phyloP scores from a whole-genome alignment of 192 early-diverging fungal genomes.

The Linnemannia elongata region DNA sequence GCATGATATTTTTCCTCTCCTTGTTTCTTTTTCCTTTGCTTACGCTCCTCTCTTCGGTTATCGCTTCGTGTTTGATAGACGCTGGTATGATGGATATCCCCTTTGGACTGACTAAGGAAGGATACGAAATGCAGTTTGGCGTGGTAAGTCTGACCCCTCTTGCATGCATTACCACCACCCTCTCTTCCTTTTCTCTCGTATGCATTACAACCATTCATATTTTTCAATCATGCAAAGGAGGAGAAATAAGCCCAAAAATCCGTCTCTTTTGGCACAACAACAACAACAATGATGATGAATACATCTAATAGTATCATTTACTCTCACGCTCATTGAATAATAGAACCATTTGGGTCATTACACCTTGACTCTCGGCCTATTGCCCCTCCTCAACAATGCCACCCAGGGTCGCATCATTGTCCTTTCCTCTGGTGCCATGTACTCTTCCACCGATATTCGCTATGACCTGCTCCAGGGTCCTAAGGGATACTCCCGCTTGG shows the following conservation, averaged over 20 bases:
- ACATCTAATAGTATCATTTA: neutral
- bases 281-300: neutral
- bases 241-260: neutral
- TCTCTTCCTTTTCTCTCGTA: neutral
- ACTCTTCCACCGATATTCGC: conserved; percentile 58
- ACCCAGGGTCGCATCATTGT: conserved; percentile 63
- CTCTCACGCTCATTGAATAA: neutral
- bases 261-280: neutral
- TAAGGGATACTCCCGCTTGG: conserved; percentile 62
- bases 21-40: neutral
- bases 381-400: conserved; percentile 58
- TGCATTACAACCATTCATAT: neutral
- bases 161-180: neutral
- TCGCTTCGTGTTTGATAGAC: conserved; percentile 60
- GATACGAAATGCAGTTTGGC: conserved; percentile 74
- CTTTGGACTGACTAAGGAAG: conserved; percentile 71
- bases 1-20: neutral
- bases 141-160: conserved; percentile 42
- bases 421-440: conserved; percentile 62
- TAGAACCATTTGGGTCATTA: conserved; percentile 73
- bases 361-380: conserved; percentile 58
- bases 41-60: neutral
- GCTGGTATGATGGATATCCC: conserved; percentile 73
- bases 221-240: neutral
- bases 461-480: conserved; percentile 61